Evolutionary conservation across 2,329 filamentous ascomycete genomes (phyloP).

Genomic region (Aspergillus sp.): DNA sequence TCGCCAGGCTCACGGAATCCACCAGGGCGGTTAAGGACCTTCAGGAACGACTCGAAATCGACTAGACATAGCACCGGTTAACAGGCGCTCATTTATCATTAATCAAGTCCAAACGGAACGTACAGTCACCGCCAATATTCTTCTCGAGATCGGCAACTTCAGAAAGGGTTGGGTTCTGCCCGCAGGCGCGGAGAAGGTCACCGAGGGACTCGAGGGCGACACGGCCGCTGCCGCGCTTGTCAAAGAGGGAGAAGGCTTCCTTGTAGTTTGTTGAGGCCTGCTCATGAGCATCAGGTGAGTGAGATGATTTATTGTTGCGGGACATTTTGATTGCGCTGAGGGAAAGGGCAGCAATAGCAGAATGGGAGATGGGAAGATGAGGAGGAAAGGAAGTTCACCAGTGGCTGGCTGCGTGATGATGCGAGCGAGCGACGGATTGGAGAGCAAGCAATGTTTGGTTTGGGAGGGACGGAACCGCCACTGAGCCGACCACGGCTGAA

Average conservation of each 20-base stretch:
- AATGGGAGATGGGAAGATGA: constrained; percentile 12
- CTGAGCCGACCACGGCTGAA: constrained; percentile 4
- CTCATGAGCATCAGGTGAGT: constrained; percentile 26
- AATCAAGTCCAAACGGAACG: constrained; percentile 43
- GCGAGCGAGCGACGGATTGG: constrained; percentile 14
- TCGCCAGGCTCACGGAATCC: constrained; percentile 98
- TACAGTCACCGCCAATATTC: constrained; percentile 86
- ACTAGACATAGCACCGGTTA: constrained; percentile 54
- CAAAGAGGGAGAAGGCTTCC: constrained; percentile 99
- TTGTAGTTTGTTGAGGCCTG: constrained; percentile 96
- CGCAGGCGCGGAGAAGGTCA: constrained; percentile 92
- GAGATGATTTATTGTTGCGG: constrained; percentile 12
- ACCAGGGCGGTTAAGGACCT: constrained; percentile 93
- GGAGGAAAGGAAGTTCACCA: background rate
- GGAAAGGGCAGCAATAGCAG: constrained; percentile 5
- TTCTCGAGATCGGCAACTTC: constrained; percentile 94
- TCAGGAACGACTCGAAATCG: constrained; percentile 96
- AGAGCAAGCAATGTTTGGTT: background rate
- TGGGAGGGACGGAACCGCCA: constrained; percentile 8
- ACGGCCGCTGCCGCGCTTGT: constrained; percentile 96
- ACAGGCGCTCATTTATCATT: no score
- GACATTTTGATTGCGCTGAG: constrained; percentile 7
- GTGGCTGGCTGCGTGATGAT: constrained; percentile 1
- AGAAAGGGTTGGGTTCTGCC: constrained; percentile 92
- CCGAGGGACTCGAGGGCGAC: constrained; percentile 84